Evolutionary conservation across 352 stramenopile species (phyloP), one percentile per base, ranked within the genome.

Genomic region (Globisporangium viniferum): DNA sequence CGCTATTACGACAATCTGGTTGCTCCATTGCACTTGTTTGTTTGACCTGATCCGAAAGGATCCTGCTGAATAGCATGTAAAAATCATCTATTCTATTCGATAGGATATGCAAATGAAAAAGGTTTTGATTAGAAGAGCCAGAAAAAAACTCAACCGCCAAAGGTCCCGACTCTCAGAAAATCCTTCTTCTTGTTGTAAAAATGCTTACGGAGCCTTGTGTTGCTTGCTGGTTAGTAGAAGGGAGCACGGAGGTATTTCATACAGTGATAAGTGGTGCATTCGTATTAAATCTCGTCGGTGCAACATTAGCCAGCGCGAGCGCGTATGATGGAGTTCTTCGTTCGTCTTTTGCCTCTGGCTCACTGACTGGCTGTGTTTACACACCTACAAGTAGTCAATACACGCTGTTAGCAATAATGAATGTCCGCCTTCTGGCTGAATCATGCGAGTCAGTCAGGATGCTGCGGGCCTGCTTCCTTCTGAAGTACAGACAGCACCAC

Each of bases 71-170:
- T 49, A 49, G 41, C 14, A 15, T 49, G 18, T 5, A 8, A 49
- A 10, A n/a, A n/a, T 33, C 5, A 46, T 22, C 1, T 8, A 49
- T 62, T 12, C 56, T 33, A 2, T n/a, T 31, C 2, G 5, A n/a
- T 5, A 49, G 56, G 3, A 15, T 62, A 62, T 62, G 56, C 12
- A 49, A 7, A 15, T 49, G 33, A 33, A 22, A 29, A 20, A 6
- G 22, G 20, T 62, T 22, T n/a, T n/a, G 56, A 49, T 49, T 35
- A 20, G 8, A n/a, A 46, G 56, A 62, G 56, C 33, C 56, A 49
- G 56, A 49, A 46, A 14, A 46, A 24, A 24, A 24, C 24, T 24
- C 24, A 24, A 51, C 15, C 44, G 12, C 15, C 15, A n/a, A 48
- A 48, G 44, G 2, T 22, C 44, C 44, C 18, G 44, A 51, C 44